phyloP scores from a whole-genome alignment of 495 filamentous ascomycete species.

The Aspergillus bridgeri region DNA sequence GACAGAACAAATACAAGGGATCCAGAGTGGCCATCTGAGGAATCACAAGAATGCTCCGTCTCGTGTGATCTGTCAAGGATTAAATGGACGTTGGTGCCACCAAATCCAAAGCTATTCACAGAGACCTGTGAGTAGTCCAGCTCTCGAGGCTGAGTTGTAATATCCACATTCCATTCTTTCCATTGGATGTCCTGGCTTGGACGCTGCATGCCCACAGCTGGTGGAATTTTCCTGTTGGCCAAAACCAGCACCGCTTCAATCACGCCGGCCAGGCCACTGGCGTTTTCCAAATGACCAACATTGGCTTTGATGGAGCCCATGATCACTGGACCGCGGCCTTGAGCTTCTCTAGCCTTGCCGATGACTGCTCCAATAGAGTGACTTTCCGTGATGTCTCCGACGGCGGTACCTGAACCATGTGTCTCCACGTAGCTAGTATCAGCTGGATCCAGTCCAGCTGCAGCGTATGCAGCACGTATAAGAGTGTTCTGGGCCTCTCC shows the following conservation, averaged over 20 bases:
- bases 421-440: slow-evolving; percentile 28
- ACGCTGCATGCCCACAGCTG: slow-evolving; percentile 26
- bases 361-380: slow-evolving; percentile 41
- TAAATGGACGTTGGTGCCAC: slow-evolving; percentile 38
- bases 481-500: slow-evolving; percentile 53
- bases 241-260: slow-evolving; percentile 33
- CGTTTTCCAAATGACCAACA: slow-evolving; percentile 35
- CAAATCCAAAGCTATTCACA: slow-evolving; percentile 38
- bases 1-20: slow-evolving; percentile 11
- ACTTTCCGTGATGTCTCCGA: slow-evolving; percentile 60
- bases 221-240: slow-evolving; percentile 29
- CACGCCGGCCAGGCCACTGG: slow-evolving; percentile 31
- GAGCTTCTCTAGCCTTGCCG: neutral
- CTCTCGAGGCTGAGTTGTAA: slow-evolving; percentile 16
- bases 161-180: slow-evolving; percentile 27
- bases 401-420: slow-evolving; percentile 54
- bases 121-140: slow-evolving; percentile 22
- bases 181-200: slow-evolving; percentile 27
- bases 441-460: slow-evolving; percentile 34
- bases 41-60: slow-evolving; percentile 4
- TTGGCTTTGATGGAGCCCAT: slow-evolving; percentile 40
- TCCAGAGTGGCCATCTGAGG: neutral
- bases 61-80: slow-evolving; percentile 30
- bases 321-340: slow-evolving; percentile 7
- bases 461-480: slow-evolving; percentile 50